These are phyloP conservation scores for Secale cereale DNA, from an alignment of 176 grass and related monocot species.

Conservation along the genomic window DNA sequence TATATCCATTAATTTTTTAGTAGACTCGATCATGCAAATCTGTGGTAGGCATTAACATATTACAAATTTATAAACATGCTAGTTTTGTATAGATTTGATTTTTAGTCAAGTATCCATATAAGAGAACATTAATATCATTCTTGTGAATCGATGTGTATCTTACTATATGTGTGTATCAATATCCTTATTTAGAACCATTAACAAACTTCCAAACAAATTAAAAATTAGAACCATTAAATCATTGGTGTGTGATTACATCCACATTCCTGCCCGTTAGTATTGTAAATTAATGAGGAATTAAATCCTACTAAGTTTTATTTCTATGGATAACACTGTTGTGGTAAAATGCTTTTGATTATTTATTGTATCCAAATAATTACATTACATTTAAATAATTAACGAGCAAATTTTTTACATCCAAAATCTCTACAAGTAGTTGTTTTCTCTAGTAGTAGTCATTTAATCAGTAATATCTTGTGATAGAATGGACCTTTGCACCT, in stretches of 20 bases:
- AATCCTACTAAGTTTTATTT: background rate
- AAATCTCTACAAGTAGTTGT: too few relatives aligned
- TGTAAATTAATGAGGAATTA: background rate
- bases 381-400: too few relatives aligned
- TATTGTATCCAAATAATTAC: too few relatives aligned
- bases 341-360: too few relatives aligned
- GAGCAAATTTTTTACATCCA: too few relatives aligned
- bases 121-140: background rate
- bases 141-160: background rate
- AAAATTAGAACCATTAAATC: background rate
- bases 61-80: background rate
- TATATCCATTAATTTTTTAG: background rate
- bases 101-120: background rate
- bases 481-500: background rate
- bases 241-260: too few relatives aligned
- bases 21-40: background rate
- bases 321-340: background rate
- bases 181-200: background rate
- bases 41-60: background rate
- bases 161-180: background rate
- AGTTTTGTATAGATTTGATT: background rate
- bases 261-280: too few relatives aligned
- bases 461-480: background rate
- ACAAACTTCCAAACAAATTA: background rate
- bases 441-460: background rate